Conservation (phyloP, 1,284 basidiomycete genomes). For the Gomphus bonarii region DNA sequence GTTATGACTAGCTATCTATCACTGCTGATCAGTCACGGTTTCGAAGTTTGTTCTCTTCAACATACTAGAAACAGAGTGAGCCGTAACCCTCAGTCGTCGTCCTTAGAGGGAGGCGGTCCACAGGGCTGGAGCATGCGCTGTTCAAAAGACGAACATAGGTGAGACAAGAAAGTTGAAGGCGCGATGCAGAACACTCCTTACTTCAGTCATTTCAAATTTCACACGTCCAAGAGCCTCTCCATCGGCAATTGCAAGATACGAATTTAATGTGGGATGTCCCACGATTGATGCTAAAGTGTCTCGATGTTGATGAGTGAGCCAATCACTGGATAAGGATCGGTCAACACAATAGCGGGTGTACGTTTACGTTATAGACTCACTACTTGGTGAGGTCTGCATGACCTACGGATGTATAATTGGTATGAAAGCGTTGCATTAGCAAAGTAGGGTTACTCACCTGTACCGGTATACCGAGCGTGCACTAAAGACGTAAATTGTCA, state of each 20-base stretch:
- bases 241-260: slow-evolving; percentile 88
- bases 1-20: not conserved
- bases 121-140: slow-evolving; percentile 98
- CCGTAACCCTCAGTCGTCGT: slow-evolving; percentile 51
- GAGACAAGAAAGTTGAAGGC: slow-evolving; percentile 1
- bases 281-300: slow-evolving; percentile 90
- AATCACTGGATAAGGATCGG: slow-evolving; percentile 58
- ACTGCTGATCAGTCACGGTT: not conserved
- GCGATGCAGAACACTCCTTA: slow-evolving; percentile 28
- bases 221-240: slow-evolving; percentile 83
- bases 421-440: slow-evolving; percentile 3
- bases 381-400: slow-evolving; percentile 93
- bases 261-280: slow-evolving; percentile 79
- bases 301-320: slow-evolving; percentile 94
- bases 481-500: slow-evolving; percentile 37
- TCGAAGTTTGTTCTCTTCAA: not conserved
- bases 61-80: not conserved
- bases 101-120: slow-evolving; percentile 88
- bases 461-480: slow-evolving; percentile 93
- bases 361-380: slow-evolving; percentile 35
- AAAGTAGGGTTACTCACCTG: slow-evolving; percentile 39
- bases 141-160: slow-evolving; percentile 4
- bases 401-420: slow-evolving; percentile 31
- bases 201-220: slow-evolving; percentile 96
- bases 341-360: slow-evolving; percentile 1